A percentile compares a stretch with the other conserved stretches of the same genome.
Conservation (phyloP, 2,329 filamentous ascomycete species). For the Hypoxylon sp. region DNA sequence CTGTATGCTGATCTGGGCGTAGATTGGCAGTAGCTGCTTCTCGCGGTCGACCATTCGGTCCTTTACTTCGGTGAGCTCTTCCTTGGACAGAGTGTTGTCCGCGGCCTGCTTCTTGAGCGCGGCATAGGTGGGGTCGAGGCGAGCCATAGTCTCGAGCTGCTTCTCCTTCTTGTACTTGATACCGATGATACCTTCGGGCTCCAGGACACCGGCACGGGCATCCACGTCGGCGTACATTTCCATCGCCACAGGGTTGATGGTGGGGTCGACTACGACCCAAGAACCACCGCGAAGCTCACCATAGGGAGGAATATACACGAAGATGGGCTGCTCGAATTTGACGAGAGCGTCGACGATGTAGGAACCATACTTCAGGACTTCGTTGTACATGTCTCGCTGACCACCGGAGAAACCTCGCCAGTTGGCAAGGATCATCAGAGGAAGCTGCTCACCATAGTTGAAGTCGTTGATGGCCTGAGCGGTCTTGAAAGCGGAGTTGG, state of each 20-base stretch:
- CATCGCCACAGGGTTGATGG: slow-evolving; percentile 96
- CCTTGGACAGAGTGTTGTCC: slow-evolving; percentile 72
- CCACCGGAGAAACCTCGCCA: slow-evolving; percentile 99
- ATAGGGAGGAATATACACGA: slow-evolving; percentile 97
- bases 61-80: slow-evolving; percentile 82
- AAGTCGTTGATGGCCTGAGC: slow-evolving; percentile 99
- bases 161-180: slow-evolving; percentile 99
- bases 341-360: slow-evolving; percentile 98
- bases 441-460: slow-evolving; percentile 98
- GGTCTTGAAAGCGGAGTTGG: slow-evolving; percentile 99
- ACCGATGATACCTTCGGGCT: slow-evolving; percentile 96
- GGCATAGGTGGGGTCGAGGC: slow-evolving; percentile 84
- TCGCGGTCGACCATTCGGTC: slow-evolving; percentile 84
- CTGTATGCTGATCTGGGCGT: slow-evolving; percentile 93
- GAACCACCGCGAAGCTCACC: slow-evolving; percentile 98
- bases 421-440: slow-evolving; percentile 98
- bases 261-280: slow-evolving; percentile 98
- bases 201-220: slow-evolving; percentile 93
- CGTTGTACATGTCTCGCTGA: slow-evolving; percentile 99
- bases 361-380: slow-evolving; percentile 98
- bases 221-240: slow-evolving; percentile 99
- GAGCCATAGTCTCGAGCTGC: slow-evolving; percentile 97
- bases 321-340: slow-evolving; percentile 98
- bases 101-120: slow-evolving; percentile 81
- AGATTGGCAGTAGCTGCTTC: slow-evolving; percentile 88